Base-by-base conservation (phyloP, 208 protist genomes). In the Zelonia costaricensis region DNA sequence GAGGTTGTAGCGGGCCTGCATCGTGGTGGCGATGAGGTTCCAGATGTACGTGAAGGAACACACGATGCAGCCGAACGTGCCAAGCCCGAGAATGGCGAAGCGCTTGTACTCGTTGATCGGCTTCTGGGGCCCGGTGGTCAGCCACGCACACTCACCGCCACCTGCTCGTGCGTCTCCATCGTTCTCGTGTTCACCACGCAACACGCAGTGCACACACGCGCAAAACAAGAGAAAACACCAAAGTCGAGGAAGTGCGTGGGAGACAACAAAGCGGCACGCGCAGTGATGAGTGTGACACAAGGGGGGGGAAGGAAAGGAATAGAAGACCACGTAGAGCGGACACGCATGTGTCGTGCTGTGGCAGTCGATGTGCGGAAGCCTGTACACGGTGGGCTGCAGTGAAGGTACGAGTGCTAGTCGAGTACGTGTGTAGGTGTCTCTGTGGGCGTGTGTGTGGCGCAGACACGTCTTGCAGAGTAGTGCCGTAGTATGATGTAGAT, bases 1-100 rank as follows among this genome's bases (percentile, higher is more conserved):
- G 56, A 85, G 80, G 36, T 70, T 62, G 59, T 81, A 78, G 40
- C 69, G 57, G 0, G 25, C 33, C 55, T 86, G 75, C 33, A 89
- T 46, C n/a, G 30, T 40, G 7, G 64, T 52, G 43, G 61, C 62
- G 55, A 80, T 73, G 4, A 89, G 53, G 44, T 84, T 89, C 55
- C 74, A 86, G 16, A 73, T 65, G 57, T 82, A 88, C 30, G 60
- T 58, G 23, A 70, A 63, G 27, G 76, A 84, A 42, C 70, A 59
- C 20, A 52, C 62, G 30, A 82, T 52, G 52, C 67, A 77, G 57
- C 58, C 76, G 22, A 88, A 74, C 47, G 59, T 71, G 25, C 57
- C 81, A 16, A 68, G 52, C 1, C 70, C 58, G 30, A 86, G 38
- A 15, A 78, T 57, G 10, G 44, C 47, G 56, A 82, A 82, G 20